Conservation (phyloP, 306 rosid species). For the Trifolium fragiferum region DNA sequence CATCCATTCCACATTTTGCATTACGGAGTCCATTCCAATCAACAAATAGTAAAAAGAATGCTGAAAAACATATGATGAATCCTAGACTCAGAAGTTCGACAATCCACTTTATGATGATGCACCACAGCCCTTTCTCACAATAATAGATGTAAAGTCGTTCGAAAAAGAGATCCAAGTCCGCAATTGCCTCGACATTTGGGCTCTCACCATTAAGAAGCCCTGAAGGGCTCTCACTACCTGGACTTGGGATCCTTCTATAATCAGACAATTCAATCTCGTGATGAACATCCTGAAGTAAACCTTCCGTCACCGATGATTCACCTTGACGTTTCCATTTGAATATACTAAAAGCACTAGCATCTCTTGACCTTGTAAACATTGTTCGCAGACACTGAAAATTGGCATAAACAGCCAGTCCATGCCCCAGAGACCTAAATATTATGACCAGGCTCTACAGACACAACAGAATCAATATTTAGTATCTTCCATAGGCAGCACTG, state of each 20-base stretch:
- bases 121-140: conserved; percentile 96
- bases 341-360: conserved; percentile 50
- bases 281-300: conserved; percentile 62
- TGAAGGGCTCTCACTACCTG: conserved; percentile 90
- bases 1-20: conserved; percentile 96
- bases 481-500: conserved; percentile 21
- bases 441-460: conserved; percentile 43
- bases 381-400: conserved; percentile 61
- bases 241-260: conserved; percentile 69
- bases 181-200: conserved; percentile 67
- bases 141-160: conserved; percentile 90
- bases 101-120: conserved; percentile 86
- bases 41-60: conserved; percentile 78
- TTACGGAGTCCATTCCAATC: conserved; percentile 97
- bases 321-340: conserved; percentile 66
- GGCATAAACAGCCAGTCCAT: conserved; percentile 64
- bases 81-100: conserved; percentile 89
- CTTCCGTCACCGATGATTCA: conserved; percentile 63
- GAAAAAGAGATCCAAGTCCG: conserved; percentile 93
- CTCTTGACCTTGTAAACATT: conserved; percentile 74
- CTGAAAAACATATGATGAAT: conserved; percentile 85
- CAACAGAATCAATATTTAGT: conserved; percentile 35
- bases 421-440: conserved; percentile 54
- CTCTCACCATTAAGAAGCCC: conserved; percentile 81
- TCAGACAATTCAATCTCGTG: conserved; percentile 81